These are phyloP conservation scores for Dactylonectria estremocensis DNA, from an alignment of 2,329 filamentous ascomycete genomes.

Conservation along the genomic window DNA sequence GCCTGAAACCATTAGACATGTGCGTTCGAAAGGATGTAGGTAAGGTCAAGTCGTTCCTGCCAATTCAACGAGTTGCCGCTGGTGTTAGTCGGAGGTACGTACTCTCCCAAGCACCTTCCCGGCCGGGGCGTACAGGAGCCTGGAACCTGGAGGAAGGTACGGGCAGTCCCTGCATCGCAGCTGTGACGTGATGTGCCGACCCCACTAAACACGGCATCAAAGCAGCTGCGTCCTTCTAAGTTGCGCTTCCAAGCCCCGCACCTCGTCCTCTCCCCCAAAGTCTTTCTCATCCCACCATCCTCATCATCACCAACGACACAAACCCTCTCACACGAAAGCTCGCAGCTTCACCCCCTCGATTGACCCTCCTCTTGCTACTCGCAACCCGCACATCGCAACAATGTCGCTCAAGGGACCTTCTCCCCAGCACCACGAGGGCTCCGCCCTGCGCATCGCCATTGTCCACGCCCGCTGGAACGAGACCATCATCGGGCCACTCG, in stretches of 20 bases:
- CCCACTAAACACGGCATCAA: conserved; percentile 39
- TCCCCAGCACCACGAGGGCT: conserved; percentile 74
- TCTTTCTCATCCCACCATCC: conserved; percentile 20
- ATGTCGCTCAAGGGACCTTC: conserved; percentile 69
- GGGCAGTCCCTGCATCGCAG: conserved; percentile 15
- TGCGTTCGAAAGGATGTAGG: background rate
- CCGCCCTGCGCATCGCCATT: conserved; percentile 89
- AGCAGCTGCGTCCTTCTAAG: conserved; percentile 10
- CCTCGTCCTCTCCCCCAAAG: conserved; percentile 27
- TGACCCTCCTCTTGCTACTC: background rate
- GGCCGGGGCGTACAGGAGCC: no score
- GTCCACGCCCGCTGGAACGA: conserved; percentile 97
- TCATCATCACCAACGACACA: conserved; percentile 43
- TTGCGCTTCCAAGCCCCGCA: conserved; percentile 43
- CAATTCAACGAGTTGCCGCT: background rate
- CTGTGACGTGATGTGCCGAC: conserved; percentile 45
- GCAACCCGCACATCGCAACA: background rate
- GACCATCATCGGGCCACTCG: conserved; percentile 87
- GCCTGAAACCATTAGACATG: background rate
- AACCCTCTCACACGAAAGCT: background rate
- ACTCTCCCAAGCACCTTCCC: conserved; percentile 18
- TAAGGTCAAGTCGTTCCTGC: background rate
- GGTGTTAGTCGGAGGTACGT: conserved; percentile 33
- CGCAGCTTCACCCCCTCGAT: background rate
- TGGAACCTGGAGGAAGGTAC: no score